A percentile compares a stretch with the other conserved stretches of the same genome.
phyloP scores from a whole-genome alignment of 352 stramenopile species.

The Globisporangium carolinianum region DNA sequence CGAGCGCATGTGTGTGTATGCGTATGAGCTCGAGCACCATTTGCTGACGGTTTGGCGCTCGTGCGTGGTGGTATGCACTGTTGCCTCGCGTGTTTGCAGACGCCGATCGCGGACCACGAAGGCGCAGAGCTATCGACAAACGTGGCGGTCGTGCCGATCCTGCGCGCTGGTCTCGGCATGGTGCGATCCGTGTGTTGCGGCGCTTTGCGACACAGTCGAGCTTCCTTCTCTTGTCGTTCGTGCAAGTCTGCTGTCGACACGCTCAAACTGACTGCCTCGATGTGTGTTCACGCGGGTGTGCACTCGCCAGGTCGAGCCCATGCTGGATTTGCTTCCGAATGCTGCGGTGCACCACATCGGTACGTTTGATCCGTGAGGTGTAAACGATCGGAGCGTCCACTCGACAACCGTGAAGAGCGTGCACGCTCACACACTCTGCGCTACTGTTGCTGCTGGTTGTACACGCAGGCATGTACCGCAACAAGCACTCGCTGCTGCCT shows the following conservation, averaged over 20 bases:
- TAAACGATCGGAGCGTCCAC: too few relatives aligned
- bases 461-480: constrained; percentile 76
- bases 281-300: neutral
- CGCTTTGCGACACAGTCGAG: too few relatives aligned
- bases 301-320: constrained; percentile 84
- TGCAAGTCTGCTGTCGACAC: neutral
- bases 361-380: constrained; percentile 36
- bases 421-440: neutral
- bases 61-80: neutral
- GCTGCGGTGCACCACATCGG: constrained; percentile 97
- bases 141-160: constrained; percentile 95
- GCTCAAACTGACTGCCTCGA: neutral
- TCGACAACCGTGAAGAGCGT: neutral
- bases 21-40: too few relatives aligned
- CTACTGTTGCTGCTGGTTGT: neutral
- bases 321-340: constrained; percentile 96
- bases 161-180: constrained; percentile 90
- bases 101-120: constrained; percentile 59
- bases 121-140: constrained; percentile 88
- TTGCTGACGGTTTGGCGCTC: too few relatives aligned
- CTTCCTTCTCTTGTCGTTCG: too few relatives aligned
- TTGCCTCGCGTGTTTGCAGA: constrained; percentile 22
- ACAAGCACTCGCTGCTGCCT: constrained; percentile 88
- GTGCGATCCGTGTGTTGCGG: constrained; percentile 13
- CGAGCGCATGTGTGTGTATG: neutral